Percentiles rank a stretch among this genome's conserved stretches.
Conservation (phyloP, 2,329 filamentous ascomycete species). For the Elsinoe batatas region DNA sequence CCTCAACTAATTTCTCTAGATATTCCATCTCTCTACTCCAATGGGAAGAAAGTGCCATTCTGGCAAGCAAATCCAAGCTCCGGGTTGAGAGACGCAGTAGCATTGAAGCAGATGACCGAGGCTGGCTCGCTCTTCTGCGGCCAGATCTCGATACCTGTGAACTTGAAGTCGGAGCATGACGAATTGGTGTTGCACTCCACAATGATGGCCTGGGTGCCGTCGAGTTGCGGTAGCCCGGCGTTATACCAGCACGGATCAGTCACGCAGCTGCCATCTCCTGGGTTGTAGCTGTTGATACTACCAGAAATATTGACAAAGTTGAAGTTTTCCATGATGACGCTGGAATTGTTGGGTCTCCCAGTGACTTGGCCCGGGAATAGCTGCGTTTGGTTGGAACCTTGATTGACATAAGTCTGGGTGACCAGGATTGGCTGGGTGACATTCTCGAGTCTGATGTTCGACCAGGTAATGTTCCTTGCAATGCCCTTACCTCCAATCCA, state of each 20-base stretch:
- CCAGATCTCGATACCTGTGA: constrained; percentile 19
- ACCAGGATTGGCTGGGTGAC: constrained; percentile 40
- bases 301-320: constrained; percentile 34
- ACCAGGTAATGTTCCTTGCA: constrained; percentile 36
- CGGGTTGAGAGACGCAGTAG: constrained; percentile 19
- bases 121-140: constrained; percentile 19
- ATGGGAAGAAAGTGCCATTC: constrained; percentile 20
- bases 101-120: constrained; percentile 20
- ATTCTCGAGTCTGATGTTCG: constrained; percentile 35
- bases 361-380: constrained; percentile 20
- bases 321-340: constrained; percentile 35
- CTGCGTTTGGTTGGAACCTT: constrained; percentile 27
- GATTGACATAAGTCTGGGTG: constrained; percentile 37
- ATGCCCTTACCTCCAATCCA: constrained; percentile 36
- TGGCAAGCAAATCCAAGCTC: constrained; percentile 19
- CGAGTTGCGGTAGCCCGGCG: constrained; percentile 29
- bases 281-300: constrained; percentile 33
- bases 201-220: constrained; percentile 34
- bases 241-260: constrained; percentile 38
- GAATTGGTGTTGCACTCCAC: constrained; percentile 34
- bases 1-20: neutral
- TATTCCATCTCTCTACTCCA: neutral
- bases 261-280: constrained; percentile 36
- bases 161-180: constrained; percentile 27
- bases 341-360: constrained; percentile 30